Evolutionary conservation across 1,284 basidiomycete genomes (phyloP).

Genomic region (Pseudozyma tsukubaensis): DNA sequence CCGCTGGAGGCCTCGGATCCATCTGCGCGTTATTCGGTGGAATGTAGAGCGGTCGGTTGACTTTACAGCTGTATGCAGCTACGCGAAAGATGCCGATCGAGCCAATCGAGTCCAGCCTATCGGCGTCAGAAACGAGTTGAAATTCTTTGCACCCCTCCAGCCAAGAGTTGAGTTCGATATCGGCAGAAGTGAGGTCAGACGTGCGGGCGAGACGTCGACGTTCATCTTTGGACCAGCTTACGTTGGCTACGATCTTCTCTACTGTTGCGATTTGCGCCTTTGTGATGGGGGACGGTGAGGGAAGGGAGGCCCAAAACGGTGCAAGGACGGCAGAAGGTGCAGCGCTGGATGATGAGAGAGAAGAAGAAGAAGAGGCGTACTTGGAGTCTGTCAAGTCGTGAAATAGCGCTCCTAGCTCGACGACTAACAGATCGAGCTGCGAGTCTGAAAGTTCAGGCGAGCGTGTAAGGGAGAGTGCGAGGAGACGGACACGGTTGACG

Average conservation of each 20-base stretch:
- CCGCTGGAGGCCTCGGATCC: conserved; percentile 45
- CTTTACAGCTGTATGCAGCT: conserved; percentile 80
- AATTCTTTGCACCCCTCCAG: conserved; percentile 81
- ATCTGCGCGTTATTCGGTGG: conserved; percentile 41
- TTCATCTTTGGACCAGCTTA: conserved; percentile 88
- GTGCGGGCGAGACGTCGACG: conserved; percentile 5
- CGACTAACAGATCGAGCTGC: conserved; percentile 75
- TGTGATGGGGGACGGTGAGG: background rate
- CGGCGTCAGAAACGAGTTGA: conserved; percentile 91
- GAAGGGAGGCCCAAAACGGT: conserved; percentile 21
- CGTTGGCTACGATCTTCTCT: conserved; percentile 78
- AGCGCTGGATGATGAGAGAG: no score
- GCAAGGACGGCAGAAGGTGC: conserved; percentile 14
- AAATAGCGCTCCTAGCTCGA: conserved; percentile 81
- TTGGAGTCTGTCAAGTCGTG: conserved; percentile 90
- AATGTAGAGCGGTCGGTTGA: conserved; percentile 78
- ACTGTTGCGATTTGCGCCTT: conserved; percentile 50
- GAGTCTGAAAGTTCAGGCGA: conserved; percentile 62
- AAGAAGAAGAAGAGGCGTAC: conserved; percentile 72
- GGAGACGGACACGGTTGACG: conserved; percentile 84
- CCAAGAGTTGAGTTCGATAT: conserved; percentile 72
- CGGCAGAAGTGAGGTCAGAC: conserved; percentile 3
- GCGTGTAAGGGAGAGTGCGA: conserved; percentile 78
- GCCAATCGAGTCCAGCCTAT: conserved; percentile 90
- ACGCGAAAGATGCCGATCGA: conserved; percentile 88